Base-by-base conservation (phyloP, 2,329 filamentous ascomycete genomes). In the Botryotinia calthae region DNA sequence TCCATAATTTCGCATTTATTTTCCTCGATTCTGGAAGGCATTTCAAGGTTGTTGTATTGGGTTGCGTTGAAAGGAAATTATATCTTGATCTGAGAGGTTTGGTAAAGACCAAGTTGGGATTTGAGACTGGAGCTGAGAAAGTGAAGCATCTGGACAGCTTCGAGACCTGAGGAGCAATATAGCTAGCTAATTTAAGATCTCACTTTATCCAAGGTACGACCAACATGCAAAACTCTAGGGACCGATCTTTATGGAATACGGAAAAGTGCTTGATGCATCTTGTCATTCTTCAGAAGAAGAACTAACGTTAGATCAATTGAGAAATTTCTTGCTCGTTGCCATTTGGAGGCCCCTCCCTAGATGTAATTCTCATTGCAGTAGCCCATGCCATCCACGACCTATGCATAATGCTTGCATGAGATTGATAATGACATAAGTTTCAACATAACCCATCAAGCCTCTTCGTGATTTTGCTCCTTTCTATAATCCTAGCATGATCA, bases 1-100 rank as follows among this genome's bases (percentile, higher is more conserved):
- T 40, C 34, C 12, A 37, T 40, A 12, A 61, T 61, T 25, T 61
- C 58, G 16, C 6, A 22, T 22, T 59, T 59, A 1, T 37, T 34
- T 14, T 58, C 20, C 31, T 61, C 58, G 20, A 22, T 34, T 22
- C 20, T 61, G 1, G 58, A 61, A 37, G 31, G 2, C 58, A 61
- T 37, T 14, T 37, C 37, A 1, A 25, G 34, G 20, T 0, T 51
- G 0, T 12, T 7, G 10, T 25, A 1, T 4, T 6, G 6, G 58
- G 0, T 61, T 61, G 1, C 5, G 58, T 61, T 61, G 8, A 16
- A 6, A 6, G 18, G 20, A 6, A 25, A 12, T 34, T 28, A 0
- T 10, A 12, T 28, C 31, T 58, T 58, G 56, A 58, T 58, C 0
- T 14, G 20, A 59, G 56, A 37, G 10, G 31, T 25, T 59, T 37